Conservation (phyloP, 495 filamentous ascomycete species). For the Amniculicola lignicola region DNA sequence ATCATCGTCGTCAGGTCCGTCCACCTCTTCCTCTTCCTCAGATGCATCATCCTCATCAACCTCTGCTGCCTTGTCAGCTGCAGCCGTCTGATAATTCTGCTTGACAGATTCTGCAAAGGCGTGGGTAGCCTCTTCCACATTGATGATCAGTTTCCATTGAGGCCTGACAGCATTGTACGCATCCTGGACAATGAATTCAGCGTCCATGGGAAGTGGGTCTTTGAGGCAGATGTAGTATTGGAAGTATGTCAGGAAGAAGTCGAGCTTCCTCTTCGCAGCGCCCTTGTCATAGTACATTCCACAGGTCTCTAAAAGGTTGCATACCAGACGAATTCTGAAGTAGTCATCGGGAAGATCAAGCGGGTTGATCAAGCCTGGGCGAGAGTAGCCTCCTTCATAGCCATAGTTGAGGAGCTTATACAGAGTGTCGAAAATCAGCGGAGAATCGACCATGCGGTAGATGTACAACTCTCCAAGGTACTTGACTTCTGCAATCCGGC, state of each 20-base stretch:
- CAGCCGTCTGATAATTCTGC: constrained; percentile 79
- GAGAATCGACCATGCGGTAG: constrained; percentile 94
- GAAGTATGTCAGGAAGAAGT: constrained; percentile 97
- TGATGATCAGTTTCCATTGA: constrained; percentile 82
- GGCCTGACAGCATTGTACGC: constrained; percentile 79
- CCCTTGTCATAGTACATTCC: constrained; percentile 95
- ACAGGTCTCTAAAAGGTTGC: constrained; percentile 88
- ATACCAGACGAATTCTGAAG: constrained; percentile 87
- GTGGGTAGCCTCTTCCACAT: constrained; percentile 76
- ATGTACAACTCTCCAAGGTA: constrained; percentile 97
- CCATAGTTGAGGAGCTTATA: constrained; percentile 93
- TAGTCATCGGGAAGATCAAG: constrained; percentile 92
- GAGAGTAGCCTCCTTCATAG: constrained; percentile 77
- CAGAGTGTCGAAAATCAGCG: constrained; percentile 90
- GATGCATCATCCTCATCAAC: constrained; percentile 55
- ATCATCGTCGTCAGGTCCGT: constrained; percentile 44
- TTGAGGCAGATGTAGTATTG: constrained; percentile 98
- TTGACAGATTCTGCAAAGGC: constrained; percentile 83
- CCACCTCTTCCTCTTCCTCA: constrained; percentile 38
- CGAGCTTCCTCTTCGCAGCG: constrained; percentile 90
- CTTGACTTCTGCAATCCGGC: constrained; percentile 91
- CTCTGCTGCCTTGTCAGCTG: constrained; percentile 54
- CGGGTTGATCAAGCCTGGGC: constrained; percentile 66
- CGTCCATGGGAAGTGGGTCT: constrained; percentile 88
- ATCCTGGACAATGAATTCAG: constrained; percentile 95